These are phyloP conservation scores for Hypoxylon sp. DNA, from an alignment of 2,329 filamentous ascomycete genomes.

Conservation along the genomic window DNA sequence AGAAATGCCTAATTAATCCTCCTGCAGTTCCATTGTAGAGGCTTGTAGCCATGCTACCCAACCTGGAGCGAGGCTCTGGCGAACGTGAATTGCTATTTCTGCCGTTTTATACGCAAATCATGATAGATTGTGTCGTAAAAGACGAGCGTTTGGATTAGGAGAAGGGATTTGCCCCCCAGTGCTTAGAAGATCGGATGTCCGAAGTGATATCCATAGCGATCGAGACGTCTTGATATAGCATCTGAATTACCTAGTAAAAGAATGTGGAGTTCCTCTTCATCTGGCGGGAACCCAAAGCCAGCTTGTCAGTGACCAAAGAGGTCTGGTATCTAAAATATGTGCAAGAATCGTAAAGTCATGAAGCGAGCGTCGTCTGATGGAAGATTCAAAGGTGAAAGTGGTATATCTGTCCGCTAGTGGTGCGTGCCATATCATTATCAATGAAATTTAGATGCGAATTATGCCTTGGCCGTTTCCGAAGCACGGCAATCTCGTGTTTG, in stretches of 20 bases:
- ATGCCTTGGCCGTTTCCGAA: conserved; percentile 13
- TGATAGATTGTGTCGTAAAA: conserved; percentile 10
- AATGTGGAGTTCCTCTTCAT: conserved; percentile 27
- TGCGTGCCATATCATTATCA: conserved; percentile 29
- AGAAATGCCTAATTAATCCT: conserved; percentile 31
- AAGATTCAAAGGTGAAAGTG: conserved; percentile 28
- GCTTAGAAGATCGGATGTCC: neutral
- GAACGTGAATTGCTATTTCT: conserved; percentile 9
- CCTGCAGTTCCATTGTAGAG: conserved; percentile 14
- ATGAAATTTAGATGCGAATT: conserved; percentile 23
- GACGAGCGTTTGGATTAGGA: conserved; percentile 2
- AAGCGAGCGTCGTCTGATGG: conserved; percentile 37
- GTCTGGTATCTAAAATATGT: conserved; percentile 45
- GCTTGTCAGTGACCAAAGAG: conserved; percentile 29
- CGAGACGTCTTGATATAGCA: conserved; percentile 14
- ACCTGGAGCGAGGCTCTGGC: no score
- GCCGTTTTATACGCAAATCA: conserved; percentile 8
- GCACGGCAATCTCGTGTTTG: conserved; percentile 3
- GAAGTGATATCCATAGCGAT: conserved; percentile 30
- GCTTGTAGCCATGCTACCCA: conserved; percentile 16
- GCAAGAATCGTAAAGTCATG: conserved; percentile 45
- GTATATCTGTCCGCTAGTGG: conserved; percentile 39
- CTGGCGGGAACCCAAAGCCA: conserved; percentile 30
- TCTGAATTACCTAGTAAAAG: conserved; percentile 23
- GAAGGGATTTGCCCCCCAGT: conserved; percentile 4